Evolutionary conservation across 148 eudicot species (phyloP).

Genomic region (Simmondsia chinensis): DNA sequence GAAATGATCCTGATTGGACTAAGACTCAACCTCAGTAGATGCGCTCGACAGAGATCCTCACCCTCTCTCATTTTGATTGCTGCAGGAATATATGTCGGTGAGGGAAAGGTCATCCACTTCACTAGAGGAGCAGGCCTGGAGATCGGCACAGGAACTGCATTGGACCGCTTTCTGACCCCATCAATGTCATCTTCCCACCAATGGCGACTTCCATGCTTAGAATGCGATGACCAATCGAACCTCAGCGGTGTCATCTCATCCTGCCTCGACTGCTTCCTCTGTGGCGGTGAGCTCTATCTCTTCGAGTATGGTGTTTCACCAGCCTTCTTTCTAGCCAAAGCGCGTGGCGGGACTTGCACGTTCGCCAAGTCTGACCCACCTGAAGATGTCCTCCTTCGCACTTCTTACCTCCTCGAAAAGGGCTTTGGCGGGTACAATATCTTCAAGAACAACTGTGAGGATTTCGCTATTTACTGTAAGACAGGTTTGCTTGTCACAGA

Average conservation of each 20-base stretch:
- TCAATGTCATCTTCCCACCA: constrained; percentile 37
- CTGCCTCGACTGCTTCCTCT: constrained; percentile 85
- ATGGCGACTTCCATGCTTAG: constrained; percentile 40
- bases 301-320: constrained; percentile 57
- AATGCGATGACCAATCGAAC: constrained; percentile 64
- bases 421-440: constrained; percentile 82
- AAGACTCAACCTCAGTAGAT: neutral
- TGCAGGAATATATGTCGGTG: constrained; percentile 75
- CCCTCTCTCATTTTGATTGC: constrained; percentile 6
- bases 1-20: no score
- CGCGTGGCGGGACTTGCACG: constrained; percentile 92
- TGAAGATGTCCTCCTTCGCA: constrained; percentile 61
- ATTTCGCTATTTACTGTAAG: constrained; percentile 84
- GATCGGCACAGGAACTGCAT: constrained; percentile 72
- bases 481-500: constrained; percentile 69
- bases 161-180: constrained; percentile 64
- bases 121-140: constrained; percentile 85
- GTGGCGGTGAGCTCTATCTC: constrained; percentile 63
- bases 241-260: constrained; percentile 72
- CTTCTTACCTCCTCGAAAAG: constrained; percentile 56
- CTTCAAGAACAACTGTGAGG: constrained; percentile 96
- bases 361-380: constrained; percentile 65
- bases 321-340: constrained; percentile 60
- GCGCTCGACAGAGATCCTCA: neutral
- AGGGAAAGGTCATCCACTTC: constrained; percentile 80